Conservation (phyloP, 208 protist species). For the Leishmania martiniquensis region DNA sequence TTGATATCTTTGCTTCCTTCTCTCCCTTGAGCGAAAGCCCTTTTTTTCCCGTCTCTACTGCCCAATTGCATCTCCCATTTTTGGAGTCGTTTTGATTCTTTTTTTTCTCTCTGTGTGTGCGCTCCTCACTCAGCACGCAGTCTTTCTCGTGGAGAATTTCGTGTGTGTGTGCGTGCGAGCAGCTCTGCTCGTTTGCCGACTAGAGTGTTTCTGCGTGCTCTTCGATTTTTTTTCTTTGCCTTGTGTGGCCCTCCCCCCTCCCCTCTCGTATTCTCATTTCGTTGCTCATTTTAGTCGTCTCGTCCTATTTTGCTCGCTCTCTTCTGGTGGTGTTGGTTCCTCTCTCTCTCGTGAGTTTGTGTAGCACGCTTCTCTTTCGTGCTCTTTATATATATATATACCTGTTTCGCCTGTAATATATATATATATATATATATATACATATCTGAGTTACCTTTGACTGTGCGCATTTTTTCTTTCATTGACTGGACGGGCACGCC, state of each 20-base stretch:
- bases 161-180: background rate
- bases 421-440: background rate
- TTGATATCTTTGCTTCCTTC: background rate
- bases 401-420: background rate
- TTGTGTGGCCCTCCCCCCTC: too few relatives aligned
- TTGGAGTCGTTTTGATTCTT: background rate
- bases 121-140: background rate
- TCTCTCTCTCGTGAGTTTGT: too few relatives aligned
- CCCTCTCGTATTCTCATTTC: background rate
- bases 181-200: background rate
- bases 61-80: background rate
- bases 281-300: background rate
- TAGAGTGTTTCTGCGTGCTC: background rate
- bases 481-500: background rate
- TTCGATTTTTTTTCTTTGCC: background rate
- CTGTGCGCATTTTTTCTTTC: background rate
- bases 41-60: background rate
- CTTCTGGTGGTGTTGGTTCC: background rate
- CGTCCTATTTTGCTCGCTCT: background rate
- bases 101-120: constrained; percentile 1
- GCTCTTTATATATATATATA: background rate
- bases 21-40: too few relatives aligned
- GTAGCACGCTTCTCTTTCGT: too few relatives aligned
- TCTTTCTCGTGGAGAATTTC: background rate
- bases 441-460: background rate